These are phyloP conservation scores for Effrenium voratum DNA, from an alignment of 73 alveolate genomes.

Conservation along the genomic window DNA sequence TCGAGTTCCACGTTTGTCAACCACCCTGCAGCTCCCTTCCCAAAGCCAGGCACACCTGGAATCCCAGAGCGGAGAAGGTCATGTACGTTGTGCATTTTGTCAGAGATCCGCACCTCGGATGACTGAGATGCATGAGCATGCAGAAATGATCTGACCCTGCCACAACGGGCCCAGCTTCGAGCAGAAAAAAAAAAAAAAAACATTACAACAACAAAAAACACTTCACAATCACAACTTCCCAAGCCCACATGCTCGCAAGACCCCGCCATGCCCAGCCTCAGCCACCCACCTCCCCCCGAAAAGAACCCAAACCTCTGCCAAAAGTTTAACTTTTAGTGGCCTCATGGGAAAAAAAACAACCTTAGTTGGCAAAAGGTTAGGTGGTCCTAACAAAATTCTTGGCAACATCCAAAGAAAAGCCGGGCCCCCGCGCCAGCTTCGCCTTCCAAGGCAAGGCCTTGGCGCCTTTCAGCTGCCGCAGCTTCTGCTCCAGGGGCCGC, in stretches of 20 bases:
- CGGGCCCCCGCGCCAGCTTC: background rate
- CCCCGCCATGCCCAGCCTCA: background rate
- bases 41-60: background rate
- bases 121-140: background rate
- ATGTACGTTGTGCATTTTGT: conserved; percentile 56
- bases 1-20: background rate
- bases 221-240: background rate
- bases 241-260: background rate
- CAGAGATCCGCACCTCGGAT: conserved; percentile 23
- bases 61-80: conserved; percentile 36
- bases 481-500: conserved; percentile 11
- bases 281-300: background rate
- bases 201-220: background rate
- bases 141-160: background rate
- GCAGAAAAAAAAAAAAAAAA: no score
- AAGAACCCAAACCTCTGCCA: background rate
- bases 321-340: background rate
- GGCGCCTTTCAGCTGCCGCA: conserved; percentile 20
- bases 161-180: no score
- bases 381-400: no score
- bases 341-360: background rate
- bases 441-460: conserved; percentile 8
- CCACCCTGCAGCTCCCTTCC: background rate
- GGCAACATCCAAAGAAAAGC: no score
- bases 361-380: background rate